Evolutionary conservation across 192 early-diverging fungal genomes (phyloP).

Genomic region (Chytriomyces hyalinus): DNA sequence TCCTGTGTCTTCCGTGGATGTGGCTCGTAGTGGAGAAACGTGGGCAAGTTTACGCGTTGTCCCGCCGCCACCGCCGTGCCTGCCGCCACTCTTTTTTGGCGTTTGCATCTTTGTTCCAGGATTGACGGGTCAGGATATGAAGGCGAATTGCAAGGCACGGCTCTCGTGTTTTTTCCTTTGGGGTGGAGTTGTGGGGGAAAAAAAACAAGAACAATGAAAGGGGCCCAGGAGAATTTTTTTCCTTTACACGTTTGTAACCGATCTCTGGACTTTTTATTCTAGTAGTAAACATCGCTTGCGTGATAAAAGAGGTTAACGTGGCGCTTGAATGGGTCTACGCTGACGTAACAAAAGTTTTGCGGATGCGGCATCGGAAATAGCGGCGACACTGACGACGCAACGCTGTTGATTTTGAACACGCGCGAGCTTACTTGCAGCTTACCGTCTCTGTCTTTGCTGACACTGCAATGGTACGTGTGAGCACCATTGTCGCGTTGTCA

Average conservation of each 20-base stretch:
- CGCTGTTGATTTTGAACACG: slow-evolving; percentile 45
- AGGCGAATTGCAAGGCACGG: no score
- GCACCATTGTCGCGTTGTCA: neutral
- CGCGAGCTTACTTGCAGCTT: slow-evolving; percentile 44
- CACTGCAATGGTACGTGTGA: slow-evolving; percentile 32
- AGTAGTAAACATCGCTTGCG: slow-evolving; percentile 55
- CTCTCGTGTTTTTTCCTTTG: no score
- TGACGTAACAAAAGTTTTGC: slow-evolving; percentile 63
- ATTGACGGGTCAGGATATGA: no score
- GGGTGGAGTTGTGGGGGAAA: no score
- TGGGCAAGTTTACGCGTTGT: no score
- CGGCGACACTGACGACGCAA: slow-evolving; percentile 52
- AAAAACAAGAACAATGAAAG: no score
- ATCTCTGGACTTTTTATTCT: neutral
- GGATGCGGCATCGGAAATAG: slow-evolving; percentile 62
- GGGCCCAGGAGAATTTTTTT: neutral
- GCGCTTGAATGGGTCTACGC: slow-evolving; percentile 51
- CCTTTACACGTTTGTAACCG: neutral
- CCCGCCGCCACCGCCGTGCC: no score
- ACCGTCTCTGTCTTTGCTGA: slow-evolving; percentile 42
- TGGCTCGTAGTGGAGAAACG: no score
- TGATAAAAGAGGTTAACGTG: slow-evolving; percentile 59
- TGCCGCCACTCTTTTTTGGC: no score
- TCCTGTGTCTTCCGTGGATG: no score
- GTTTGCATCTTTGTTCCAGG: no score